Base-by-base conservation (phyloP, 2,329 filamentous ascomycete species). In the Ophiostoma novo-ulmi region DNA sequence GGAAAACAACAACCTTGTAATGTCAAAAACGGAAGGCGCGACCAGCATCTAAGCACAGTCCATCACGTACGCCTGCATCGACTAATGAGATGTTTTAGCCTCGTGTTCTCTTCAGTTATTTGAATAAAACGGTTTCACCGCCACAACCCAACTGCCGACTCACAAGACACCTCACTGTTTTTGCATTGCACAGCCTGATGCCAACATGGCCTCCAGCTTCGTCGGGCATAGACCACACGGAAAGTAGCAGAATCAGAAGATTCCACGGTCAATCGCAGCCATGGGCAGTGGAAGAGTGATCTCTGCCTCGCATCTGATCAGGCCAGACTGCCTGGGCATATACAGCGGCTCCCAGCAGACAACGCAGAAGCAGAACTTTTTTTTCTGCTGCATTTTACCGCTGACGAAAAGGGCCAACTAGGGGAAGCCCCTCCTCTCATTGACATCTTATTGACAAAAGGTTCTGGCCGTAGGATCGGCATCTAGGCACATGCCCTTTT, bases 91-190 rank as follows among this genome's bases (percentile, higher is more conserved):
- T 58, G 11, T 14, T 63, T 63, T 20, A 11, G n/a, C 63, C n/a
- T 41, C 36, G 14, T 39, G 7, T 38, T n/a, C 31, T 11, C 20
- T 4, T 13, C 20, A 3, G 3, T 14, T 63, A 8, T 36, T 36
- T 36, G 3, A 3, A 31, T 3, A 31, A 31, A 31, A 31, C 2
- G 3, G 2, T 39, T 14, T 31, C 63, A 39, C 35, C 20, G 63
- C 20, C 63, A 65, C 63, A 39, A 11, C 63, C 35, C 63, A 65
- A 22, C 63, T 22, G 63, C 35, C 63, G 35, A 22, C 63, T 65
- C 11, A 39, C 35, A 64, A n/a, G 7, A 52, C 63, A 65, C 10
- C 38, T 38, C 36, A 44, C 39, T 48, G 38, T 39, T 67, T 22
- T 31, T 35, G 13, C 38, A 14, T 26, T 41, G 38, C 64, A 67